Conservation (phyloP, 441 rosid species). For the Populus tomentosa region DNA sequence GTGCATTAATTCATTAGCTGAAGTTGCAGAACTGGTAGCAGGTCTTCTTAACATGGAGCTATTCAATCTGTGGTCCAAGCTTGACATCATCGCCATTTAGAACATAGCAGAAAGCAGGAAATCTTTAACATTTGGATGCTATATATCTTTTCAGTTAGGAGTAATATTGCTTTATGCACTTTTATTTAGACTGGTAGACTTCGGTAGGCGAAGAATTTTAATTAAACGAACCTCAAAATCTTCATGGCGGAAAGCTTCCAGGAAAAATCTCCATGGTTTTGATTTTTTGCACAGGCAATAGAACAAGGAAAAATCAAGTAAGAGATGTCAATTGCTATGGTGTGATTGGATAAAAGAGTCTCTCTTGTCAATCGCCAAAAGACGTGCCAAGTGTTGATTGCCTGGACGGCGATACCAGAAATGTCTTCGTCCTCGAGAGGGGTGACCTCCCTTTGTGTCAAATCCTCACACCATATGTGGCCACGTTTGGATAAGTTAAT, state of each 20-base stretch:
- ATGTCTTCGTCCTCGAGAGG: too few species aligned
- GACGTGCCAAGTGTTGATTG: too few species aligned
- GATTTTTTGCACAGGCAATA: background rate
- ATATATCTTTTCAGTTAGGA: too few species aligned
- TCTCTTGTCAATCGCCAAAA: background rate
- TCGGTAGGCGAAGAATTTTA: too few species aligned
- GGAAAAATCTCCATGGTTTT: background rate
- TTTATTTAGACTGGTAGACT: conserved; percentile 16
- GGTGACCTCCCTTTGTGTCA: background rate
- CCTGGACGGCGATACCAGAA: background rate
- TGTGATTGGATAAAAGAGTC: too few species aligned
- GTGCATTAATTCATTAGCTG: too few species aligned
- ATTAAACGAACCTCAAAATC: background rate
- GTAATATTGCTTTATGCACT: conserved; percentile 7
- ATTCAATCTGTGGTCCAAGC: too few species aligned
- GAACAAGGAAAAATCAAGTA: background rate
- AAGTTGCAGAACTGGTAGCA: too few species aligned
- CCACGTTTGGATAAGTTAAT: background rate
- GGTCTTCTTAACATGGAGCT: too few species aligned
- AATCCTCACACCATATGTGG: background rate
- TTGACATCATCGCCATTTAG: too few species aligned
- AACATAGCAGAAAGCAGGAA: too few species aligned
- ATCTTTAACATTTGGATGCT: too few species aligned
- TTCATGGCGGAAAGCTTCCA: background rate
- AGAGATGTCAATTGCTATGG: background rate